phyloP scores from a whole-genome alignment of 2,329 filamentous ascomycete species.

The Escovopsis sp. region DNA sequence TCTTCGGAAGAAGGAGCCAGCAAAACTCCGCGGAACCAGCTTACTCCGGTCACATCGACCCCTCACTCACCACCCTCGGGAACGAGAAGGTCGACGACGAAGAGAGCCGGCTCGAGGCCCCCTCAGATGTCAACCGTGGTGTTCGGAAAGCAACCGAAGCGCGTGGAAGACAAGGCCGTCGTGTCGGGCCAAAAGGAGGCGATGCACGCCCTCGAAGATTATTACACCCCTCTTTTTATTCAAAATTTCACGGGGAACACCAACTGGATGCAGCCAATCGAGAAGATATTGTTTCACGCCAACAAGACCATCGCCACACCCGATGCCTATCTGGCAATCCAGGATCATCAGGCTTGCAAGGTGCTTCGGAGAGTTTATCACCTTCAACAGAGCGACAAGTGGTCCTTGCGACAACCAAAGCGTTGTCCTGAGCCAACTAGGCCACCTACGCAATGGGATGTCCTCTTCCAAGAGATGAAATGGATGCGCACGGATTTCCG shows the following conservation, averaged over 20 bases:
- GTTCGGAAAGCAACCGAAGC: conserved; percentile 53
- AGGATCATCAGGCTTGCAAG: conserved; percentile 77
- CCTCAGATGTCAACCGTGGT: conserved; percentile 58
- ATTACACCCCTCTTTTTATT: conserved; percentile 48
- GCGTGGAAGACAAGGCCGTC: conserved; percentile 31
- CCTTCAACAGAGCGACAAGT: conserved; percentile 79
- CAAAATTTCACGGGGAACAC: conserved; percentile 40
- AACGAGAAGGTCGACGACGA: conserved; percentile 19
- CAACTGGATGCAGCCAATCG: conserved; percentile 47
- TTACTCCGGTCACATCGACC: conserved; percentile 28
- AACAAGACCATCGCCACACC: conserved; percentile 82
- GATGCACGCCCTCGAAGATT: conserved; percentile 40
- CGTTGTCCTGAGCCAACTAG: conserved; percentile 68
- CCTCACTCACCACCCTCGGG: conserved; percentile 27
- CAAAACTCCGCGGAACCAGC: conserved; percentile 18
- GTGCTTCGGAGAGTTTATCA: conserved; percentile 79
- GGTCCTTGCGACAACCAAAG: conserved; percentile 82
- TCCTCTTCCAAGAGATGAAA: conserved; percentile 79
- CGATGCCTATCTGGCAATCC: conserved; percentile 68
- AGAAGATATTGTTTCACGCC: conserved; percentile 64
- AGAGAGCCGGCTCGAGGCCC: conserved; percentile 42
- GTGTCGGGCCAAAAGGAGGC: conserved; percentile 26
- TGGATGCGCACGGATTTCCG: conserved; percentile 97
- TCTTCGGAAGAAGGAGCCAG: conserved; percentile 19
- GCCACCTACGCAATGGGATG: conserved; percentile 68